Percentiles rank a stretch among this genome's conserved stretches.
Evolutionary conservation across 2,329 filamentous ascomycete species (phyloP).

Genomic region (Colletotrichum scovillei): DNA sequence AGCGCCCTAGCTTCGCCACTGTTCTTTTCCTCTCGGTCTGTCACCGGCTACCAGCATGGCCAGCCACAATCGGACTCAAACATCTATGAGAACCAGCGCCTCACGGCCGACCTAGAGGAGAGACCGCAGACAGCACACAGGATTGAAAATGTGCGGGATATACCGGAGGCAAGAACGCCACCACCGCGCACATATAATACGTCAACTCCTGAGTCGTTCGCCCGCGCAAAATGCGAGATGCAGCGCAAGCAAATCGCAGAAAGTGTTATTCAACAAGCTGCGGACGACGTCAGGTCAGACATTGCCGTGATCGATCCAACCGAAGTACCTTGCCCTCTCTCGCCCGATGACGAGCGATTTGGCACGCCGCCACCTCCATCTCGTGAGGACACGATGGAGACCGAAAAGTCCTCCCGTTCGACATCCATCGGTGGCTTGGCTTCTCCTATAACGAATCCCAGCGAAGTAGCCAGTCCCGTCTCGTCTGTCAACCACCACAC

Average conservation of each 20-base stretch:
- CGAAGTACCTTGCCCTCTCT: conserved; percentile 54
- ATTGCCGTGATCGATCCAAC: conserved; percentile 42
- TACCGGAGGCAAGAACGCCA: conserved; percentile 50
- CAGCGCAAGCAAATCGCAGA: conserved; percentile 47
- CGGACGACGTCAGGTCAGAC: conserved; percentile 20
- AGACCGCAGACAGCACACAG: conserved; percentile 62
- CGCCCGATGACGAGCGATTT: conserved; percentile 56
- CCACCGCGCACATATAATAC: conserved; percentile 49
- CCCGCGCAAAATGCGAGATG: conserved; percentile 48
- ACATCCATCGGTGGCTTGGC: conserved; percentile 60
- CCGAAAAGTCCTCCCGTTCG: conserved; percentile 63
- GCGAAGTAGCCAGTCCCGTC: conserved; percentile 62
- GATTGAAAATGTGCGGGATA: conserved; percentile 44
- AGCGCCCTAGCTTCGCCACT: conserved; percentile 49
- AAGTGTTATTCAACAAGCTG: conserved; percentile 44
- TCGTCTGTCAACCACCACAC: conserved; percentile 51
- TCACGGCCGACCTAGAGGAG: conserved; percentile 51
- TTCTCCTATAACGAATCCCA: conserved; percentile 66
- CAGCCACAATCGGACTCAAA: conserved; percentile 59
- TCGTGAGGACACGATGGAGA: conserved; percentile 54
- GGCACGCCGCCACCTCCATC: conserved; percentile 44
- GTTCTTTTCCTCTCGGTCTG: conserved; percentile 51
- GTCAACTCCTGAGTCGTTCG: conserved; percentile 53
- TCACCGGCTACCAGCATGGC: conserved; percentile 54
- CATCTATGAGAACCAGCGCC: conserved; percentile 51